Conservation (phyloP, 176 grass and related monocot genomes). For the Musa itinerans region DNA sequence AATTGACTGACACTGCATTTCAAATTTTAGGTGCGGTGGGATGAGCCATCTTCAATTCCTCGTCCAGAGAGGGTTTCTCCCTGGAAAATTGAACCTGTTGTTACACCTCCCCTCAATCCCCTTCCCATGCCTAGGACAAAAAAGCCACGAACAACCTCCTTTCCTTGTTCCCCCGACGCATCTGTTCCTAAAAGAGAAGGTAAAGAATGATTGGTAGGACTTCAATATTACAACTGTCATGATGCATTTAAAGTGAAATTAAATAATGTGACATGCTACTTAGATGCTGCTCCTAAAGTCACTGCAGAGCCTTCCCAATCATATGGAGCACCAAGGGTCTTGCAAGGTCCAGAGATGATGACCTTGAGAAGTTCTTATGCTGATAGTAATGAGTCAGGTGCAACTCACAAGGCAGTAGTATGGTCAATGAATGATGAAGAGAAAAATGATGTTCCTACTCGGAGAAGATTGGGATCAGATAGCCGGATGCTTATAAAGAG, state of each 20-base stretch:
- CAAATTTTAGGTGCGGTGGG: constrained; percentile 68
- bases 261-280: neutral
- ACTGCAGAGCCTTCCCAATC: constrained; percentile 31
- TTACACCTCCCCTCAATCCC: constrained; percentile 51
- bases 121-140: constrained; percentile 55
- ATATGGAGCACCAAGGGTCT: constrained; percentile 34
- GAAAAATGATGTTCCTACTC: constrained; percentile 19
- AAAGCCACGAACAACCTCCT: constrained; percentile 42
- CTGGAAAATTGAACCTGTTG: constrained; percentile 82
- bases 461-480: constrained; percentile 42
- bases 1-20: constrained; percentile 9
- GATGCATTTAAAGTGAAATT: neutral
- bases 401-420: constrained; percentile 32
- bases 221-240: neutral
- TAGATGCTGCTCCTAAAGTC: constrained; percentile 33
- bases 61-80: constrained; percentile 96
- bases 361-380: constrained; percentile 28
- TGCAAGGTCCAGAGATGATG: constrained; percentile 52
- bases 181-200: constrained; percentile 72
- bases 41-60: constrained; percentile 74
- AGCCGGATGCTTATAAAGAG: constrained; percentile 31
- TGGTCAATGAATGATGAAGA: constrained; percentile 23
- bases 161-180: constrained; percentile 35
- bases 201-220: constrained; percentile 13
- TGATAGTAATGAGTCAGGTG: constrained; percentile 25